These are phyloP conservation scores for Phytophthora nicotianae DNA, from an alignment of 352 stramenopile species.

Conservation along the genomic window DNA sequence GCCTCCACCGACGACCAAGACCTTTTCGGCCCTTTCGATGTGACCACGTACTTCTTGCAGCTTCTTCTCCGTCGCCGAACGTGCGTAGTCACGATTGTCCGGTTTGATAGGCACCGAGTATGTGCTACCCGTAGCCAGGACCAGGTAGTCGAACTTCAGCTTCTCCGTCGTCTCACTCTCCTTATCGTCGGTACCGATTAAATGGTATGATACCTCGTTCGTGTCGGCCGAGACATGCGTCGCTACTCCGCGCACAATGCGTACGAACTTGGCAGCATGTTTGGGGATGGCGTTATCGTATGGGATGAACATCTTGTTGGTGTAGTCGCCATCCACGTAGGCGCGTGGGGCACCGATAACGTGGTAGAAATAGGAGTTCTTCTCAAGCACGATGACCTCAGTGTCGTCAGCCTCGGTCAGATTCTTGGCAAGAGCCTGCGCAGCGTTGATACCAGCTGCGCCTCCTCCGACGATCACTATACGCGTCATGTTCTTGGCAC, in stretches of 20 bases:
- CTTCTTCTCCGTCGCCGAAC: slow-evolving; percentile 35
- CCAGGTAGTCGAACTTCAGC: slow-evolving; percentile 65
- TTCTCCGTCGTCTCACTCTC: slow-evolving; percentile 30
- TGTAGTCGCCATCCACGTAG: slow-evolving; percentile 55
- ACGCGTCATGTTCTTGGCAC: slow-evolving; percentile 28
- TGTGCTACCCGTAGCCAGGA: slow-evolving; percentile 63
- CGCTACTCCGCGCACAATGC: slow-evolving; percentile 46
- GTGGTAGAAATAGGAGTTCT: slow-evolving; percentile 58
- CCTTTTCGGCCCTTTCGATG: slow-evolving; percentile 48
- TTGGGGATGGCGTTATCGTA: slow-evolving; percentile 65
- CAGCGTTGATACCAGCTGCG: slow-evolving; percentile 52
- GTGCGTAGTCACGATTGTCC: slow-evolving; percentile 28
- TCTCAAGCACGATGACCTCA: slow-evolving; percentile 64
- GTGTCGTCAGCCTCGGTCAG: slow-evolving; percentile 44
- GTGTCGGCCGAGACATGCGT: slow-evolving; percentile 32
- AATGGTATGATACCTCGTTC: slow-evolving; percentile 48
- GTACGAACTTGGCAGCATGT: slow-evolving; percentile 33
- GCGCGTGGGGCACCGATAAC: slow-evolving; percentile 52
- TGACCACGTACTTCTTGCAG: slow-evolving; percentile 44
- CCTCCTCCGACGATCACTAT: slow-evolving; percentile 68
- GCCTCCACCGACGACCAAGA: slow-evolving; percentile 68
- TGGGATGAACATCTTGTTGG: slow-evolving; percentile 67
- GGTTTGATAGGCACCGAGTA: slow-evolving; percentile 67
- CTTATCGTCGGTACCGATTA: slow-evolving; percentile 37
- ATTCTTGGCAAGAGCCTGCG: slow-evolving; percentile 43